Evolutionary conservation across 768 basidiomycete species (phyloP), one percentile per base, ranked within the genome.

Genomic region (Lyophyllum shimeji): DNA sequence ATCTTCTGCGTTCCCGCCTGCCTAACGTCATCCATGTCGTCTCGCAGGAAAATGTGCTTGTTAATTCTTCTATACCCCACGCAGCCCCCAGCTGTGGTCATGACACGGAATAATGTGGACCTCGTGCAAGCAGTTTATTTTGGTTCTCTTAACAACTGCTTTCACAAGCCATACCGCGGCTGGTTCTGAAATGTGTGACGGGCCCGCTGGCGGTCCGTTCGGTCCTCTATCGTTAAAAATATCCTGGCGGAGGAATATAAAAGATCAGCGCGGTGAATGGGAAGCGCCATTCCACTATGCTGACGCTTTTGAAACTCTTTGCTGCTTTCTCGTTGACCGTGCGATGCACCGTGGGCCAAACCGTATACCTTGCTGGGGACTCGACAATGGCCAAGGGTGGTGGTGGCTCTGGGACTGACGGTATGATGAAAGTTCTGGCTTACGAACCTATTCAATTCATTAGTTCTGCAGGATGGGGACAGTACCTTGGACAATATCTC

Each of bases 401-500:
- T 37, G 34, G 34, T 13, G 34, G 12, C 4, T 6, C 29, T 29
- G 9, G 29, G 9, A 29, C 29, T 29, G 9, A 29, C 29, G 29
- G 29, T 29, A 9, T 5, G 29, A 29, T 4, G 29, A 9, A 29
- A 5, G 5, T 29, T 29, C 29, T 29, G 5, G 5, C 29, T 29
- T 29, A 9, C 29, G 29, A 29, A 29, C 9, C 29, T 29, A 29
- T 29, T n/a, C 29, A 5, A 29, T 29, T 29, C 9, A 29, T 9
- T 29, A 29, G 4, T 29, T 9, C 5, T 29, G 29, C 9, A 29
- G 29, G 29, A 29, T 29, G 29, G 29, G 29, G 29, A 1, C 71
- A 76, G 56, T 75, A 74, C 55, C 60, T 79, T 9, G 69, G 60
- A 5, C 72, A 75, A 60, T 79, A 71, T 44, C 52, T 79, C 31